Evolutionary conservation across 306 rosid genomes (phyloP).

Genomic region (Senna siamea): DNA sequence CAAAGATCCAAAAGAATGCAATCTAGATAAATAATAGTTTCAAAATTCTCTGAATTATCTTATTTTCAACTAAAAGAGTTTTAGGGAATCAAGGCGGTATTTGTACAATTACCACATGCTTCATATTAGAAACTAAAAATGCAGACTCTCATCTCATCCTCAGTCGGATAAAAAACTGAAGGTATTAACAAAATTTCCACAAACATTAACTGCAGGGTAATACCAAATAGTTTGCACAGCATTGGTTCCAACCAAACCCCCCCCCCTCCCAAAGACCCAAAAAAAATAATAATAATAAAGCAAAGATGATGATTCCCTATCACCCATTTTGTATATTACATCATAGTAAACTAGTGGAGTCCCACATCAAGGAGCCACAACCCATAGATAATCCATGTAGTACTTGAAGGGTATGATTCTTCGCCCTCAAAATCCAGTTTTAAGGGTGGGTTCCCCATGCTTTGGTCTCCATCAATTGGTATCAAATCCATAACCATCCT

Average conservation of each 20-base stretch:
- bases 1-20: neutral
- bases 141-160: neutral
- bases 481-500: too few relatives aligned
- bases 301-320: neutral
- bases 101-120: too few relatives aligned
- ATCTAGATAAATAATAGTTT: too few relatives aligned
- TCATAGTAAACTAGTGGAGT: neutral
- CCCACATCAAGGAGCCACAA: too few relatives aligned
- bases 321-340: neutral
- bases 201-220: neutral
- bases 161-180: neutral
- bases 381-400: too few relatives aligned
- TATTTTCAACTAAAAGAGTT: too few relatives aligned
- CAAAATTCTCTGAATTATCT: neutral
- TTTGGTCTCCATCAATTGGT: too few relatives aligned
- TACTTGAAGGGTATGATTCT: too few relatives aligned
- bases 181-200: neutral
- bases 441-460: too few relatives aligned
- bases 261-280: too few relatives aligned
- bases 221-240: neutral
- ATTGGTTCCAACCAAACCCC: neutral
- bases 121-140: neutral
- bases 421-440: too few relatives aligned
- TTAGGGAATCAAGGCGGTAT: neutral
- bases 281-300: neutral